Base-by-base conservation (phyloP, 2,329 filamentous ascomycete genomes). In the Paecilomyces variotii region DNA sequence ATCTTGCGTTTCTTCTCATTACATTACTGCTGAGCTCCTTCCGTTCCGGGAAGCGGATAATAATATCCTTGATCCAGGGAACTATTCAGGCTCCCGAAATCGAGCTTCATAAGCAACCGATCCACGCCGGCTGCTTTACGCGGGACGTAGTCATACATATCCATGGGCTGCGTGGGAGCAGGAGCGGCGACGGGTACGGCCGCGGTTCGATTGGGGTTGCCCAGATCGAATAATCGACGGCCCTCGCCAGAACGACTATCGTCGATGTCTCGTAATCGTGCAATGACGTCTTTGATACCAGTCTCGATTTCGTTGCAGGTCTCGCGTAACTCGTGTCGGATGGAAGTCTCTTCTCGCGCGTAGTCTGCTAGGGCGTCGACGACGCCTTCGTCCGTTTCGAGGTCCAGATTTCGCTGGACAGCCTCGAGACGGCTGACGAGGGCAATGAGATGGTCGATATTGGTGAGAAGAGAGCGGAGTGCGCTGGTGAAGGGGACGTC, bases 91-190 rank as follows among this genome's bases (percentile, higher is more conserved):
- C 71, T 66, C 59, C 73, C 69, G 60, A 82, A 85, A 64, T 96
- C 91, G 66, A 97, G 77, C 78, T 96, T 96, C 90, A 96, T 96
- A 70, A 97, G 74, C 69, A 97, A 74, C 59, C 89, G 81, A 76
- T 96, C 91, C 53, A 97, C 85, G 0, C 91, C 89, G 0, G 90
- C 90, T 2, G 90, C 84, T 60, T 88, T 85, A 61, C 84, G 82
- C 0, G 90, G 88, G 30, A 87, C 80, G 70, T 90, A 96, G 61
- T 77, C 72, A 59, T 58, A 45, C 39, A 45, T 45, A 24, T 45
- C 39, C 39, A 45, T 68, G 63, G 65, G 68, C 68, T 52, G 39
- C 71, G 67, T 34, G 69, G 27, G 14, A 19, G 39, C 12, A 14
- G 39, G 39, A 45, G 58, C 24, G 66, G 65, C 25, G 62, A 64